Percentiles rank a stretch among this genome's conserved stretches.
Conservation (phyloP, 768 basidiomycete species). For the Cystofilobasidium macerans region DNA sequence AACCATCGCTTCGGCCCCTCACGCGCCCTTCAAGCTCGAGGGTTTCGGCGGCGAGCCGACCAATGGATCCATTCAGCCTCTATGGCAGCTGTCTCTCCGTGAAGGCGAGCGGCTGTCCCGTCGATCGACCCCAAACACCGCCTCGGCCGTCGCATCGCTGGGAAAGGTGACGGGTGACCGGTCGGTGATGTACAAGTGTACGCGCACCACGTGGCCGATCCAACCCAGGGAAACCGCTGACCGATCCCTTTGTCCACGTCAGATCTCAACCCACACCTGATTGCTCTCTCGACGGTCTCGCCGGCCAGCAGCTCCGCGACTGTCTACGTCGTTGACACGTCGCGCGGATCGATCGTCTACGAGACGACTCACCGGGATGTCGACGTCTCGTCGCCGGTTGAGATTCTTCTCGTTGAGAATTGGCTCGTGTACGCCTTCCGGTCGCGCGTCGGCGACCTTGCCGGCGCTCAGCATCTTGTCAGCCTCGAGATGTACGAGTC, state of each 20-base stretch:
- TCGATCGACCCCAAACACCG: conserved; percentile 42
- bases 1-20: neutral
- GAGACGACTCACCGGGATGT: conserved; percentile 46
- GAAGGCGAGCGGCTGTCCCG: conserved; percentile 50
- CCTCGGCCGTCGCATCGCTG: conserved; percentile 53
- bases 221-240: too few species aligned
- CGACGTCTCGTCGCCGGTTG: conserved; percentile 37
- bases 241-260: neutral
- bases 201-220: too few species aligned
- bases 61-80: neutral
- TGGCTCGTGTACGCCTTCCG: conserved; percentile 79
- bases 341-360: conserved; percentile 67
- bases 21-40: neutral
- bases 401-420: conserved; percentile 67
- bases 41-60: neutral
- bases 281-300: conserved; percentile 43
- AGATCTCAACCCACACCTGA: conserved; percentile 67
- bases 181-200: conserved; percentile 75
- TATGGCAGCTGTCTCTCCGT: conserved; percentile 54
- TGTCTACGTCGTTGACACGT: conserved; percentile 66
- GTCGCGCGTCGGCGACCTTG: conserved; percentile 50
- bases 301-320: conserved; percentile 43
- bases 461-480: conserved; percentile 63
- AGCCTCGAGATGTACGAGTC: conserved; percentile 87
- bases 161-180: conserved; percentile 81